Conservation (phyloP, 352 stramenopile genomes). For the Pythium dissotocum region DNA sequence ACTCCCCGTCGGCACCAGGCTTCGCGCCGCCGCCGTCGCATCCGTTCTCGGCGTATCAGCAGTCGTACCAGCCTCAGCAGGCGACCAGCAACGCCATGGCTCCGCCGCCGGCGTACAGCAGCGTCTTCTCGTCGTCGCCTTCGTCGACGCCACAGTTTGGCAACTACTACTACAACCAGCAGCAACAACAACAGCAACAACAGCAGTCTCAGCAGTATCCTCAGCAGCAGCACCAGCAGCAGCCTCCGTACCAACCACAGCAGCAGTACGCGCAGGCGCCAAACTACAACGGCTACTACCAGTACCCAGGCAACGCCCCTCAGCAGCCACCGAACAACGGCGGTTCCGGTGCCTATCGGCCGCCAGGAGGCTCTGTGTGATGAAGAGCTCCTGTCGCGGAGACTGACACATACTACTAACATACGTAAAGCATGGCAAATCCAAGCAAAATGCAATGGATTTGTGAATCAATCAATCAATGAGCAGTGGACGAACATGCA, state of each 20-base stretch:
- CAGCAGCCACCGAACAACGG: slow-evolving; percentile 3
- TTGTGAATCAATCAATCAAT: neutral
- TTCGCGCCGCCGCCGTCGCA: slow-evolving; percentile 22
- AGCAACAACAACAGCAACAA: slow-evolving; percentile 23
- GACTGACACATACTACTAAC: neutral
- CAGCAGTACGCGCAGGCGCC: slow-evolving; percentile 1
- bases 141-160: slow-evolving; percentile 38
- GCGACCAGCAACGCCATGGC: slow-evolving; percentile 12
- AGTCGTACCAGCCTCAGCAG: slow-evolving; percentile 15
- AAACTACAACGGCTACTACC: slow-evolving; percentile 37
- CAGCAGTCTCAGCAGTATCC: too few species aligned
- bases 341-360: neutral
- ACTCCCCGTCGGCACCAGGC: neutral
- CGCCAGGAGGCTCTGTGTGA: slow-evolving; percentile 17
- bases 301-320: slow-evolving; percentile 38
- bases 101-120: slow-evolving; percentile 29
- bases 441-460: neutral
- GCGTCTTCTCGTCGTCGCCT: slow-evolving; percentile 31
- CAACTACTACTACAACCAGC: slow-evolving; percentile 45
- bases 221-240: slow-evolving; percentile 28
- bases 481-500: too few species aligned
- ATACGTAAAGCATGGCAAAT: neutral
- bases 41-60: slow-evolving; percentile 47
- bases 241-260: slow-evolving; percentile 4
- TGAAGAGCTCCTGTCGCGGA: neutral